Evolutionary conservation across 768 basidiomycete species (phyloP), one percentile per base, ranked within the genome.

Genomic region (Russula sp.): DNA sequence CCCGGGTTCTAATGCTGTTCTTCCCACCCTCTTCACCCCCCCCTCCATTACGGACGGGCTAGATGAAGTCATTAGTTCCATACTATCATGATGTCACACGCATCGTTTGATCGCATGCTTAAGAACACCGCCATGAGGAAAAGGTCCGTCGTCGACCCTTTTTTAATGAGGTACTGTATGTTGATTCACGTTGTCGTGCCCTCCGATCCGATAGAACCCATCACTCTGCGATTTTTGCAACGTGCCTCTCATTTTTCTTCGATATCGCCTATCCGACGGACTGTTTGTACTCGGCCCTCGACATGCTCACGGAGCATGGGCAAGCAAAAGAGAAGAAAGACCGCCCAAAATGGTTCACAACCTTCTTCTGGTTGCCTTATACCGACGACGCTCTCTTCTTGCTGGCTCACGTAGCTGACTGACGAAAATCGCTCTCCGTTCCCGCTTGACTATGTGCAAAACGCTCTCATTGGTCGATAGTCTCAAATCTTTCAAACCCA

Each of bases 1-100:
- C 47, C 42, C 9, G 14, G 14, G n/a, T 42, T 8, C n/a, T n/a
- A n/a, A n/a, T n/a, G n/a, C n/a, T n/a, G 47, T 57, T n/a, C n/a
- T 3, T 47, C 11, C 18, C 18, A 13, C 2, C 22, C n/a, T n/a
- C n/a, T n/a, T n/a, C n/a, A n/a, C n/a, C n/a, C n/a, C n/a, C n/a
- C n/a, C n/a, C n/a, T n/a, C n/a, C n/a, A 3, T 9, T n/a, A n/a
- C n/a, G 18, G 18, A 18, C 46, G 14, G n/a, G 45, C 1, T n/a
- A 93, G 91, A 57, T 84, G 84, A 58, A 85, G 84, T 65, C 86
- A 91, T 70, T 93, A 92, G 91, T 90, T 90, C 69, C 88, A 92
- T 71, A 94, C 93, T 11, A 85, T 94, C 66, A 79, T 89, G 69
- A 82, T 94, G 68, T 84, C 87, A 58, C 82, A 82, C 51, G 68